Evolutionary conservation across 768 basidiomycete genomes (phyloP), one percentile per base, ranked within the genome.

Genomic region (Russula griseocarnosa): DNA sequence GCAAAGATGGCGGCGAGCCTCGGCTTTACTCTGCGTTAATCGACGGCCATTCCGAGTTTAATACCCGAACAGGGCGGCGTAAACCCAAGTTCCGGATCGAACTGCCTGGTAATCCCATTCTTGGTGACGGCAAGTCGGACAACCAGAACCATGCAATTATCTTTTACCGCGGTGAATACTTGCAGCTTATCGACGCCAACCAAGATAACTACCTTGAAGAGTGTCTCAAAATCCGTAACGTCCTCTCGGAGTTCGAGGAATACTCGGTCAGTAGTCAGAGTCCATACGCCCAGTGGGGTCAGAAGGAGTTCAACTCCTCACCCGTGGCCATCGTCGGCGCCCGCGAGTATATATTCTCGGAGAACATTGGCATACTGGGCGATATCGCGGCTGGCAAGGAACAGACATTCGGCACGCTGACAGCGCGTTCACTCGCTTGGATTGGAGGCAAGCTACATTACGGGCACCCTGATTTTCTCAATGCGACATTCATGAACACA

Each of bases 191-290:
- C 74, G 97, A 99, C 69, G 97, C 97, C 75, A 99, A 99, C 74
- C 96, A 99, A 79, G 97, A 99, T 78, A 98, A 99, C 77, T 99
- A 99, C 72, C 86, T 99, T 66, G 97, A 99, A 76, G 97, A 99
- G 74, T 98, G 96, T 79, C 84, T 99, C 72, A 99, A 99, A 83
- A 98, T 99, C 73, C 86, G 97, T 51, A 99, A 98, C 74, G 79
- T 99, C n/a, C 87, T 99, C 40, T 91, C 87, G 61, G 97, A 99
- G 75, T 99, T 99, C 70, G 97, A 98, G 73, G 94, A 98, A 76
- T 96, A 91, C 73, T 74, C 82, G 30, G 83, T 91, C 6, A 89
- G 93, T 26, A 86, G 79, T 65, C 90, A 94, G 77, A 94, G 87
- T 70, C 97, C 97, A 6, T 98, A 99, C 74, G 87, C 89, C 8